Percentiles rank a stretch among this genome's conserved stretches.
These are phyloP conservation scores for Sclerotinia borealis DNA, from an alignment of 2,329 filamentous ascomycete genomes.

Conservation along the genomic window DNA sequence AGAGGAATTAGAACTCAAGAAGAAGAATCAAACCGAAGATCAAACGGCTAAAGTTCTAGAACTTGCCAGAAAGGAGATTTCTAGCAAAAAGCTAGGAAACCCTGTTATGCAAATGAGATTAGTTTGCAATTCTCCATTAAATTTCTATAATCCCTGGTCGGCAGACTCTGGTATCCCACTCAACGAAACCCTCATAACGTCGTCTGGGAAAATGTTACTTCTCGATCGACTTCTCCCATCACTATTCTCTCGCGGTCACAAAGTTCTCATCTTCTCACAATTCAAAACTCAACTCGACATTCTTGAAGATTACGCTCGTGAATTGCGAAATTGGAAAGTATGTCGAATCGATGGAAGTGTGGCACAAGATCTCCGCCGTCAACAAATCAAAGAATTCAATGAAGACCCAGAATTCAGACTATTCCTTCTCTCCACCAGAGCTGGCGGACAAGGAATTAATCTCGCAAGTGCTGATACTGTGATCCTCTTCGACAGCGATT, in stretches of 20 bases:
- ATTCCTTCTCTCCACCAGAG: conserved; percentile 84
- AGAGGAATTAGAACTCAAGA: conserved; percentile 48
- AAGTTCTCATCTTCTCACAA: conserved; percentile 93
- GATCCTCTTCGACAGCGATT: conserved; percentile 82
- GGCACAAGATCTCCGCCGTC: conserved; percentile 62
- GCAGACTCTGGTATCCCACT: conserved; percentile 51
- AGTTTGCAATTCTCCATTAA: conserved; percentile 89
- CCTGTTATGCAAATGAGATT: conserved; percentile 86
- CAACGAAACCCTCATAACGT: conserved; percentile 77
- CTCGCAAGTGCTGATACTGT: conserved; percentile 88
- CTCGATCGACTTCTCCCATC: conserved; percentile 77
- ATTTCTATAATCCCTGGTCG: conserved; percentile 91
- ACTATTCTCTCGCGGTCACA: conserved; percentile 70
- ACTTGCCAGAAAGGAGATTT: conserved; percentile 78
- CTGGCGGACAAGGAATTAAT: conserved; percentile 93
- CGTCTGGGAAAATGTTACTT: conserved; percentile 92
- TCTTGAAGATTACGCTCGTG: conserved; percentile 74
- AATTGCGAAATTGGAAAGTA: conserved; percentile 71
- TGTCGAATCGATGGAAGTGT: conserved; percentile 91
- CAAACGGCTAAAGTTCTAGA: conserved; percentile 63
- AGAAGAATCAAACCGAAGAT: conserved; percentile 43
- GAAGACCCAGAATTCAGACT: conserved; percentile 58
- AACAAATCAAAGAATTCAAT: conserved; percentile 71
- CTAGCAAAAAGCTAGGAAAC: conserved; percentile 87
- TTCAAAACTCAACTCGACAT: conserved; percentile 94